Conservation (phyloP, 371 early-diverging fungal genomes). For the Apophysomyces trapeziformis region DNA sequence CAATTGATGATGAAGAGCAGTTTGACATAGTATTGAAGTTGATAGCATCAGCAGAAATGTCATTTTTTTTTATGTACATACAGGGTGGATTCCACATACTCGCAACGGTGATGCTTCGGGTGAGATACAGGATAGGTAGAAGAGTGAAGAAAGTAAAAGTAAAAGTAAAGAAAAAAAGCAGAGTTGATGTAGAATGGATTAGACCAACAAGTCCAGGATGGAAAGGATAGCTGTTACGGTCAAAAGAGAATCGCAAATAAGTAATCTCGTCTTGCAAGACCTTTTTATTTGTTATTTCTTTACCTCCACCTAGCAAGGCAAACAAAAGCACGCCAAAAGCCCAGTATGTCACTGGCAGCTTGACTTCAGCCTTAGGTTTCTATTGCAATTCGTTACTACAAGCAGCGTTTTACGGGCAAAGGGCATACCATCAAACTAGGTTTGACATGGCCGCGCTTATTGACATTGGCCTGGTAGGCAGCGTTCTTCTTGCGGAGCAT, state of each 20-base stretch:
- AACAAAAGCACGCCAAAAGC: constrained; percentile 26
- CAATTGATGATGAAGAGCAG: too few relatives aligned
- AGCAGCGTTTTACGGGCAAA: not conserved
- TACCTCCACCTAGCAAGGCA: constrained; percentile 32
- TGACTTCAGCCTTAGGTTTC: constrained; percentile 24
- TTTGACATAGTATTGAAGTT: not conserved
- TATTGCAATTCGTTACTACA: constrained; percentile 5
- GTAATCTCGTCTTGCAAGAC: too few relatives aligned
- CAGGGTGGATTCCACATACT: not conserved
- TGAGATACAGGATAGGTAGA: not conserved
- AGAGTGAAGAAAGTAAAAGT: not conserved
- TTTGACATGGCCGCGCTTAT: constrained; percentile 47
- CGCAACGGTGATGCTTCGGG: too few relatives aligned
- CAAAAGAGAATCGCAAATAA: not conserved
- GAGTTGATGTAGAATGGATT: not conserved
- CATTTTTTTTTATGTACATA: not conserved
- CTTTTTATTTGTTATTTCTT: not conserved
- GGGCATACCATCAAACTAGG: constrained; percentile 26
- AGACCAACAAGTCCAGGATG: not conserved
- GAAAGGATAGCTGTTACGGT: not conserved
- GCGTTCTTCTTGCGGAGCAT: constrained; percentile 45
- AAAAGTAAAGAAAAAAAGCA: not conserved
- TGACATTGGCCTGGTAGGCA: constrained; percentile 41
- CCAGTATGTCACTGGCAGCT: constrained; percentile 25
- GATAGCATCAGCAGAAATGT: not conserved